Evolutionary conservation across 1,139 yeast genomes (phyloP), one percentile per base, ranked within the genome.

Genomic region (Suhomyces ambrosiae): DNA sequence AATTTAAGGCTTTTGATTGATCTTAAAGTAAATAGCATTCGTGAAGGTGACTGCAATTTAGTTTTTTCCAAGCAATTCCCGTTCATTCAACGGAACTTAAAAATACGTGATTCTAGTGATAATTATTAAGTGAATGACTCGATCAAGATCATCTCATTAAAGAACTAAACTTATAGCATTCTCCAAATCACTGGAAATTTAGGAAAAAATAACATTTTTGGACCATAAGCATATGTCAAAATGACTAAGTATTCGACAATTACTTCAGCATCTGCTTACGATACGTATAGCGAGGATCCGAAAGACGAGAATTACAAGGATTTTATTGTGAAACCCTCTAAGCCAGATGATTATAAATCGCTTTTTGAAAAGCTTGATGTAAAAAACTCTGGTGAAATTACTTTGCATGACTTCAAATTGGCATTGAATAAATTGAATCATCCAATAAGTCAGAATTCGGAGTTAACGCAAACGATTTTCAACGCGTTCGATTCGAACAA

Each of bases 361-460:
- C 45, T 58, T 7, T 78, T 81, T 51, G 59, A 69, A 19, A 62
- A 69, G 41, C 65, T 83, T 25, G 89, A 83, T 56, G 57, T 73
- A 6, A 58, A 71, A 30, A 60, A 71, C 23, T 66, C 66, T 16
- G 90, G 92, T 0, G 71, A 70, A 42, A 71, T 84, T 17, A 76
- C 83, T 4, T 61, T 77, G 9, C 62, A 65, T 25, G 82, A 81
- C 36, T 74, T 84, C 50, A 68, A 68, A 37, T 53, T 63, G 40
- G 88, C 89, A 1, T 67, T 82, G 41, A 63, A 68, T 36, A 51
- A 63, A 15, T 60, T 76, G 23, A 71, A 78, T 37, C 89, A 84
- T 56, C 92, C 95, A 2, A 68, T 87, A 23, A 79, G 80, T 40
- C 73, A 80, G 42, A 78, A 82, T 26, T 80, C 80, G 5, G 81